Conservation (phyloP, 2,329 filamentous ascomycete genomes). For the Fusarium robinianum region DNA sequence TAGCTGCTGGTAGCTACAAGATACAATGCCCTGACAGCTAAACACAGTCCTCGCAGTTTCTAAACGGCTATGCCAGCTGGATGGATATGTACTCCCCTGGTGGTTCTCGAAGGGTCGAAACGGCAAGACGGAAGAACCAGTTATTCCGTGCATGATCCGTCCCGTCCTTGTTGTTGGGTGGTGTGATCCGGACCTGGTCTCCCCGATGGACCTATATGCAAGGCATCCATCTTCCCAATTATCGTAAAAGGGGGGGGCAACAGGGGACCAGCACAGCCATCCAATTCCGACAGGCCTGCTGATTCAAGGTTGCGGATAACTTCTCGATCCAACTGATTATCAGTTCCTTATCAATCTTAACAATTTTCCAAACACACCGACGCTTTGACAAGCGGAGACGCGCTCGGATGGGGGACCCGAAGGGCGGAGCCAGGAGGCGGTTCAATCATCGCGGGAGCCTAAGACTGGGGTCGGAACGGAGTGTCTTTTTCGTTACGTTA, state of each 20-base stretch:
- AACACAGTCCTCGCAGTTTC: too few relatives aligned
- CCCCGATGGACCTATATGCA: too few relatives aligned
- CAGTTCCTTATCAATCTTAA: slow-evolving; percentile 8
- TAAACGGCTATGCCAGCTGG: background rate
- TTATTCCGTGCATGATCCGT: too few relatives aligned
- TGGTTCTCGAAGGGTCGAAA: too few relatives aligned
- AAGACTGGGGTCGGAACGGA: background rate
- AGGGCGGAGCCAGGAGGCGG: background rate
- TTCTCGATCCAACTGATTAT: background rate
- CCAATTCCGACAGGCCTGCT: too few relatives aligned
- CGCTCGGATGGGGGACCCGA: slow-evolving; percentile 15
- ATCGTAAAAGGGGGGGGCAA: too few relatives aligned
- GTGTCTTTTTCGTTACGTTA: background rate
- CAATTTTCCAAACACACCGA: background rate
- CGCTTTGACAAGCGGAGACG: background rate
- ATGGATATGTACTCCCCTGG: too few relatives aligned
- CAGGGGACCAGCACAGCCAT: too few relatives aligned
- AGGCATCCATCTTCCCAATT: too few relatives aligned
- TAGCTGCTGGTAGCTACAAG: too few relatives aligned
- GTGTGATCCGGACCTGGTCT: background rate
- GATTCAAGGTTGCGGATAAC: background rate
- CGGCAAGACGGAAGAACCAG: too few relatives aligned
- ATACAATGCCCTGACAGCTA: too few relatives aligned
- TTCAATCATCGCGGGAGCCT: background rate
- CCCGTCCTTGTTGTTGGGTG: slow-evolving; percentile 5